Evolutionary conservation across 1,284 basidiomycete species (phyloP), one percentile per base, ranked within the genome.

Genomic region (Macrocystidia cucumis): DNA sequence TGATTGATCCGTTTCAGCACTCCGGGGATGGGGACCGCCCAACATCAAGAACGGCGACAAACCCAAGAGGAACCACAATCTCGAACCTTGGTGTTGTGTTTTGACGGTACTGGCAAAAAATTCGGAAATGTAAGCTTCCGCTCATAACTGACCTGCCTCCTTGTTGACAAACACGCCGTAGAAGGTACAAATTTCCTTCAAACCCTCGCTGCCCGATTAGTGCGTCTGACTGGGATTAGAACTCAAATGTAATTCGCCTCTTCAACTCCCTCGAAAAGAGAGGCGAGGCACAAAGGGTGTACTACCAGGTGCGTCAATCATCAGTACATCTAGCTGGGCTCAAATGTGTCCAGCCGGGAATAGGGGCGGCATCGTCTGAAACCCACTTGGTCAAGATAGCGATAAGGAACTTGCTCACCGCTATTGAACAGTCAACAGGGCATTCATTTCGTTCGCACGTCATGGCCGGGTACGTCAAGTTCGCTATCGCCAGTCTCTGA

Each of bases 401-500:
- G 31, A 33, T 7, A 38, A 34, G 26, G 27, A 38, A 24, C 20
- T 38, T 19, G 36, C 27, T n/a, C 27, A 38, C 20, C 33, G 30
- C 20, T 31, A 38, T 39, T 7, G 43, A 41, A 21, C n/a, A 28
- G 12, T 40, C 30, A 5, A 23, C 42, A 18, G 43, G 39, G 4
- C 21, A n/a, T n/a, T n/a, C n/a, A n/a, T n/a, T 32, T 9, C 31
- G 36, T 16, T 20, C 39, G n/a, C 43, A 42, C 28, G 43, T 42
- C 20, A 44, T 42, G 27, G 43, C 41, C 21, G 43, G 43, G 43
- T 44, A 39, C 23, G 34, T 29, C 24, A 16, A 9, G n/a, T n/a
- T n/a, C n/a, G n/a, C n/a, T n/a, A n/a, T n/a, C n/a, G n/a, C n/a
- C n/a, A n/a, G n/a, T n/a, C n/a, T n/a, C n/a, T n/a, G n/a, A n/a